These are phyloP conservation scores for Phialemoniopsis sp. DNA, from an alignment of 2,329 filamentous ascomycete genomes.

Conservation along the genomic window DNA sequence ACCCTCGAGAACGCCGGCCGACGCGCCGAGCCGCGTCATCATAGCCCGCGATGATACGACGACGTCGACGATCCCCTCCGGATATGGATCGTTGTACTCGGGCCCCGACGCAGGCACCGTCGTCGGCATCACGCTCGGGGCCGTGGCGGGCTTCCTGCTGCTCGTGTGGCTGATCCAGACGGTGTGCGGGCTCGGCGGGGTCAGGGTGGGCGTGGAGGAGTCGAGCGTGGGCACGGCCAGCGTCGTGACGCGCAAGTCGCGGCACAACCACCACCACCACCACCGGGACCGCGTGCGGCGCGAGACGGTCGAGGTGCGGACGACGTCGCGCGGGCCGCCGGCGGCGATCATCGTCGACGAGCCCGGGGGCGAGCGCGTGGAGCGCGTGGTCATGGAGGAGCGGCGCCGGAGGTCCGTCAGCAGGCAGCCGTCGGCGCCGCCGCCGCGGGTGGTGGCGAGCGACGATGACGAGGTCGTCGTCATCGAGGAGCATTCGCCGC, in stretches of 20 bases:
- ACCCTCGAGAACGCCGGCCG: constrained; percentile 1
- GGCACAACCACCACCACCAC: constrained; percentile 10
- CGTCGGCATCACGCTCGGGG: constrained; percentile 31
- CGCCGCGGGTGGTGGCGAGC: constrained; percentile 10
- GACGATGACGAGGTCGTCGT: constrained; percentile 26
- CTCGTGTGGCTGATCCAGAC: constrained; percentile 25
- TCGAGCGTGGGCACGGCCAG: constrained; percentile 14
- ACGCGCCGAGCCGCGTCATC: constrained; percentile 9
- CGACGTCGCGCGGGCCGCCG: constrained; percentile 4
- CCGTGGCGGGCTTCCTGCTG: constrained; percentile 37
- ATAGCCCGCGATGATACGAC: constrained; percentile 10
- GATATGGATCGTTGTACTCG: constrained; percentile 18
- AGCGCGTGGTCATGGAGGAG: constrained; percentile 22
- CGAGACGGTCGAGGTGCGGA: constrained; percentile 21
- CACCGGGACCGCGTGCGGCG: constrained; percentile 10
- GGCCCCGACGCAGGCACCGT: constrained; percentile 27
- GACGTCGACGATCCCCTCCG: constrained; percentile 20
- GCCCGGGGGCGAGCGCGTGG: constrained; percentile 8
- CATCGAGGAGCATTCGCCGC: constrained; percentile 24
- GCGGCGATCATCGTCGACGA: constrained; percentile 18
- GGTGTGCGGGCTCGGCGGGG: constrained; percentile 15
- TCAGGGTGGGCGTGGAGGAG: constrained; percentile 4
- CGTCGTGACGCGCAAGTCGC: constrained; percentile 14
- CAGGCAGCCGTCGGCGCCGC: constrained; percentile 7
- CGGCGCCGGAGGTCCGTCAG: constrained; percentile 10